Conservation (phyloP, 768 basidiomycete genomes). For the Naganishia kalamii region DNA sequence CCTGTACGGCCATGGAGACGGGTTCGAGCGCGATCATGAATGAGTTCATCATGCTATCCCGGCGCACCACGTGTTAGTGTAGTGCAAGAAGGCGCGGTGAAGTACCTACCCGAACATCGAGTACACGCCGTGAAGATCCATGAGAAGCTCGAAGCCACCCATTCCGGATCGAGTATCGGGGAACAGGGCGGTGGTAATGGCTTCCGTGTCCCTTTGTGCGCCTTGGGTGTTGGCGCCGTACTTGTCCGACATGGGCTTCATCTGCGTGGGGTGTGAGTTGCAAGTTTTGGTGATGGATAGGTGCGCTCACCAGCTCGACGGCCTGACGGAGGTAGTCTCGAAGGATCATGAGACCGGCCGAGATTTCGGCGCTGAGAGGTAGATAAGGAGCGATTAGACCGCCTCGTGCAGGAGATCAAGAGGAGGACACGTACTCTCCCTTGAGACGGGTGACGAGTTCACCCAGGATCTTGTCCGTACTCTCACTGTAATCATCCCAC, state of each 20-base stretch:
- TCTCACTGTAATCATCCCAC: slow-evolving; percentile 11
- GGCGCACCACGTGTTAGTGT: neutral
- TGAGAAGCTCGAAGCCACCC: slow-evolving; percentile 19
- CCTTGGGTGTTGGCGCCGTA: slow-evolving; percentile 24
- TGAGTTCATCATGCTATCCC: slow-evolving; percentile 9
- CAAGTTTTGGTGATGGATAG: too few species aligned
- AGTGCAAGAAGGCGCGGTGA: neutral
- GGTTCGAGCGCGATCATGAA: slow-evolving; percentile 18
- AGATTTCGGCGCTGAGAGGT: neutral
- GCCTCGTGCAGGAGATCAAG: too few species aligned
- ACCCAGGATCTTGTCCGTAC: slow-evolving; percentile 11
- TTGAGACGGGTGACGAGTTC: slow-evolving; percentile 11
- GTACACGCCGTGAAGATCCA: slow-evolving; percentile 25
- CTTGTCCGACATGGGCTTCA: slow-evolving; percentile 20
- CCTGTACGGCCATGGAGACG: slow-evolving; percentile 16
- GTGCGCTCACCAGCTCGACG: neutral
- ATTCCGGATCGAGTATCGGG: slow-evolving; percentile 16
- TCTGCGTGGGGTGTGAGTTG: neutral
- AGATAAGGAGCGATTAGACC: neutral
- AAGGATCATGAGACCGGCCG: slow-evolving; percentile 4
- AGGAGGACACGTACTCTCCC: slow-evolving; percentile 8
- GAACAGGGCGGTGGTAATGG: slow-evolving; percentile 23
- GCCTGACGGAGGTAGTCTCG: slow-evolving; percentile 20
- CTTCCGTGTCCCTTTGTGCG: slow-evolving; percentile 17
- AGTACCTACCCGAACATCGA: slow-evolving; percentile 16